These are phyloP conservation scores for Backusella australiensis DNA, from an alignment of 192 early-diverging fungal genomes.

Conservation along the genomic window DNA sequence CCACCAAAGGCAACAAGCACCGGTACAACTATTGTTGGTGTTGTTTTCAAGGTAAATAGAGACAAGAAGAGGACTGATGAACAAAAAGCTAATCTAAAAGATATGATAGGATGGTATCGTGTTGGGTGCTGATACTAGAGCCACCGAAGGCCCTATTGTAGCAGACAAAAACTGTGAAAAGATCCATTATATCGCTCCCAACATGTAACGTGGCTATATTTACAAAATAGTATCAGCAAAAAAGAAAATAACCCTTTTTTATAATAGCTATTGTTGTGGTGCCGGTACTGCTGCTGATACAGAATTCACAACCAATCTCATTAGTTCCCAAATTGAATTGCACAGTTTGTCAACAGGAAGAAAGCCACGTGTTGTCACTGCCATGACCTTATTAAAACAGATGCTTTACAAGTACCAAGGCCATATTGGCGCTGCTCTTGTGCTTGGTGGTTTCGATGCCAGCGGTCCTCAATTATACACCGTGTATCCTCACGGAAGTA, in stretches of 20 bases:
- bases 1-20: constrained; percentile 88
- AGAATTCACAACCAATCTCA: constrained; percentile 89
- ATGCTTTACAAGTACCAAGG: constrained; percentile 97
- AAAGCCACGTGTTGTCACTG: constrained; percentile 83
- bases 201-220: constrained; percentile 60
- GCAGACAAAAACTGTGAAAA: constrained; percentile 99
- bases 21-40: constrained; percentile 96
- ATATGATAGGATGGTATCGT: constrained; percentile 77
- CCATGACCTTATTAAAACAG: constrained; percentile 97
- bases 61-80: not conserved
- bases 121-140: constrained; percentile 96
- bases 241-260: not conserved
- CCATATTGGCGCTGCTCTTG: constrained; percentile 90
- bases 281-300: constrained; percentile 99
- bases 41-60: constrained; percentile 76
- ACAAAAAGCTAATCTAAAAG: not conserved
- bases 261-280: constrained; percentile 79
- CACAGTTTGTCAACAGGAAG: constrained; percentile 90
- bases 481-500: constrained; percentile 92
- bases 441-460: constrained; percentile 91
- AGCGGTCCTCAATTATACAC: constrained; percentile 90
- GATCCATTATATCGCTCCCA: constrained; percentile 96
- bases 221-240: not conserved
- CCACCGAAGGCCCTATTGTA: constrained; percentile 93
- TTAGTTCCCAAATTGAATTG: constrained; percentile 92